A percentile compares a stretch with the other conserved stretches of the same genome.
phyloP scores from a whole-genome alignment of 169 alveolate species.

The Eimeria sp. region DNA sequence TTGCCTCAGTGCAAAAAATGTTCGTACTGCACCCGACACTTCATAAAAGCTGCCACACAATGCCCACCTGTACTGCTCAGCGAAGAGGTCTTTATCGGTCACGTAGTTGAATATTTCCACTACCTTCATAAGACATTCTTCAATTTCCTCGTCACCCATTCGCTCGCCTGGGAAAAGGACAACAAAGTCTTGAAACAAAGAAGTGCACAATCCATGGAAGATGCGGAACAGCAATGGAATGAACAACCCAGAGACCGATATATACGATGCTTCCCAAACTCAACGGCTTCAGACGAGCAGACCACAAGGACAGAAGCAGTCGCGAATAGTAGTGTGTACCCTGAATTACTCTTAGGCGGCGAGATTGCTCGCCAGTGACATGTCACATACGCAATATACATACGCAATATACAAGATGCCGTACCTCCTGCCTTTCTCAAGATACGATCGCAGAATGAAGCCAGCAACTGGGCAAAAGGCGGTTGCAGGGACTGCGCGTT shows the following conservation, averaged over 20 bases:
- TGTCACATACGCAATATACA: neutral
- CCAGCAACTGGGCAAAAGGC: conserved; percentile 78
- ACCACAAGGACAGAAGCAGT: neutral
- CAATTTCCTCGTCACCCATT: conserved; percentile 81
- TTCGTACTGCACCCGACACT: no score
- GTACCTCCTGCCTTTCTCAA: conserved; percentile 81
- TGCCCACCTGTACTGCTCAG: conserved; percentile 88
- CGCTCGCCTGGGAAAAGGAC: conserved; percentile 64
- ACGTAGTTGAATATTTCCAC: conserved; percentile 91
- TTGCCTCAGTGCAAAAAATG: neutral
- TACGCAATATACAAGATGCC: neutral
- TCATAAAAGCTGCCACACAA: neutral
- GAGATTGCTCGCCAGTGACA: neutral
- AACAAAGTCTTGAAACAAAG: neutral
- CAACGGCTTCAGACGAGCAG: neutral
- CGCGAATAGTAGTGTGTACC: neutral
- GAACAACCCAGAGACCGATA: neutral
- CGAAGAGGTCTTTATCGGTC: conserved; percentile 92
- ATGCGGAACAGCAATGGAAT: neutral
- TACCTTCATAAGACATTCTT: conserved; percentile 85
- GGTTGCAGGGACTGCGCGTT: conserved; percentile 78
- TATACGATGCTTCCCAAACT: neutral
- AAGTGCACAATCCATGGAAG: neutral
- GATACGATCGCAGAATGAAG: conserved; percentile 84
- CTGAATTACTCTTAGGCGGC: no score